Evolutionary conservation across 805 yeast genomes (phyloP), one percentile per base, ranked within the genome.

Genomic region (Ogataea wickerhamii): DNA sequence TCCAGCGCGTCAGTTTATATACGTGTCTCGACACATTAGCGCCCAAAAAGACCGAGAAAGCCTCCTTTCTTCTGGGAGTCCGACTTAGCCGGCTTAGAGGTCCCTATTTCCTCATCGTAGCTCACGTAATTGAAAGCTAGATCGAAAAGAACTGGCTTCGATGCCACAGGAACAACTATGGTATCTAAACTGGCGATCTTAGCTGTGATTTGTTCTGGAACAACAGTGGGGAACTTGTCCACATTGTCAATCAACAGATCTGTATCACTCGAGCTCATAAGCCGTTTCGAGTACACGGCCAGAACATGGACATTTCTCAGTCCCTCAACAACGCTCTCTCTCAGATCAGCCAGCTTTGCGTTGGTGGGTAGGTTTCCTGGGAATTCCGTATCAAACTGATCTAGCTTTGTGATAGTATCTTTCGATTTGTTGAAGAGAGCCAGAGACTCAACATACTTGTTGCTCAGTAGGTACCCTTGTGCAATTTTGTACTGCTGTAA

Each of bases 141-240:
- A 58, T 91, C 98, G 53, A 87, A 93, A 53, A 89, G 73, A 7
- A 88, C 95, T 0, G 98, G 96, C 62, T 93, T 91, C 40, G 82
- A 76, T 37, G 79, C 72, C 2, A 85, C 76, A 1, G 94, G 84
- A 45, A 64, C 66, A 28, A 87, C 34, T n/a, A 44, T 34, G 10
- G 59, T 52, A 4, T 56, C 52, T 14, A 65, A 42, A 36, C 60
- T 51, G 3, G 58, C 63, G 35, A 64, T 43, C 18, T 36, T 50
- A 2, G 61, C 55, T 31, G 71, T 44, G 1, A 68, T 48, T 22
- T 55, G 56, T 6, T 47, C 44, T 21, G 54, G 35, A 6, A 64
- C 47, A 25, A 52, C 49, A 30, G 39, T 43, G 20, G 65, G 58
- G 47, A 60, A 52, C 43, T 60, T 57, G 19, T 44, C 34, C 25